phyloP scores from a whole-genome alignment of 2,329 filamentous ascomycete genomes.

The Tolypocladium pustulatum region DNA sequence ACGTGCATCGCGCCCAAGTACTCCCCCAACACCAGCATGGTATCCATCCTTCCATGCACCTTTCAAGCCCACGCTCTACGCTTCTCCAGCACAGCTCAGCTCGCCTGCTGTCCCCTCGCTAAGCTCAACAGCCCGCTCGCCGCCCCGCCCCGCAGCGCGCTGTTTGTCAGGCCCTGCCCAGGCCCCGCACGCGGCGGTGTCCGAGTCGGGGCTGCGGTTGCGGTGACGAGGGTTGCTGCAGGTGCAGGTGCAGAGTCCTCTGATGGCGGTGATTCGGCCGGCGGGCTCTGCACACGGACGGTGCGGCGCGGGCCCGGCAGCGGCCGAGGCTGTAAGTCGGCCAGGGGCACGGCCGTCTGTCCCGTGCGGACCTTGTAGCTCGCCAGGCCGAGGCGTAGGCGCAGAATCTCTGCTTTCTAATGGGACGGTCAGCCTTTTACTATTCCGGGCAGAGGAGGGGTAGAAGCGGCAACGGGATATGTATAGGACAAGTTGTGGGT shows the following conservation, averaged over 20 bases:
- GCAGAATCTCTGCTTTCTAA: slow-evolving; percentile 54
- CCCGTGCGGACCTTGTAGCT: slow-evolving; percentile 67
- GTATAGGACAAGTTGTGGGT: not conserved
- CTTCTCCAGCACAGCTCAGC: not conserved
- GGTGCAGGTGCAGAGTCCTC: not conserved
- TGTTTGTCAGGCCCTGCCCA: slow-evolving; percentile 18
- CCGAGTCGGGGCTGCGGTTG: not conserved
- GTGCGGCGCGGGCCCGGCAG: slow-evolving; percentile 11
- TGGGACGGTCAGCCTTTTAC: not conserved
- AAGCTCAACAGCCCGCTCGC: slow-evolving; percentile 43
- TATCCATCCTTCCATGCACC: not conserved
- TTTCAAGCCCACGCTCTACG: not conserved
- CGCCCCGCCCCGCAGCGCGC: slow-evolving; percentile 36
- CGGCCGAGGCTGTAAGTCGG: slow-evolving; percentile 38
- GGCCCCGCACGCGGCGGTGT: slow-evolving; percentile 5
- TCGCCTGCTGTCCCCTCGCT: slow-evolving; percentile 11
- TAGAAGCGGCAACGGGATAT: not conserved
- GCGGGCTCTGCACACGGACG: slow-evolving; percentile 15
- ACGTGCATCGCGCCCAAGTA: not conserved
- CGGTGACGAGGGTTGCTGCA: too few relatives aligned
- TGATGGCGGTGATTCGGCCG: not conserved
- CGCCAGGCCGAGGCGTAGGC: slow-evolving; percentile 58
- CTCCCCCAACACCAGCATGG: not conserved
- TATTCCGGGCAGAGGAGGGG: not conserved
- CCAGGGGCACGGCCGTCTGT: slow-evolving; percentile 56